Evolutionary conservation across 176 grass and related monocot species (phyloP), one percentile per base, ranked within the genome.

Genomic region (Chloris gayana): DNA sequence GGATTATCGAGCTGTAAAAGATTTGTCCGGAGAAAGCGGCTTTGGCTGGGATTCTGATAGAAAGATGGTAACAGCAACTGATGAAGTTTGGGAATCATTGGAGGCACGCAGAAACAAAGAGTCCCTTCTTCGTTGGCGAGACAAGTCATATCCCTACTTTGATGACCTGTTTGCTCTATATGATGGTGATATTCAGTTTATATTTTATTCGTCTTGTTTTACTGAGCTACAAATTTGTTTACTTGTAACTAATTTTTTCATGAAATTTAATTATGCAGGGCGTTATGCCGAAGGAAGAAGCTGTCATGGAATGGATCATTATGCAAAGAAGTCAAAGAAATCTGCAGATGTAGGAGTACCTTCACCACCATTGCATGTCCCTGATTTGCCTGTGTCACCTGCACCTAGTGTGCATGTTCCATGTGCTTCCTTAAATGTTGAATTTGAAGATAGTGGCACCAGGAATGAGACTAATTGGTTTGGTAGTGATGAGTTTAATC

Each of bases 251-350:
- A 54, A 49, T 22, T 73, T 1, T 42, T 39, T 25, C 49, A 34
- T 30, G 2, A 62, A 34, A 37, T 37, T 3, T 37, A 37, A 37
- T 37, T 64, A 2, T 73, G 4, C 6, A 75, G 24, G 25, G 0
- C 15, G 33, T 31, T 83, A 75, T 44, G 61, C 61, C 10, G 3
- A 56, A 54, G 71, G 81, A 67, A 83, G 44, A 35, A 66, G n/a
- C 38, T 53, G 70, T 14, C 70, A 21, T 83, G 70, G 70, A 22
- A 83, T 73, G 44, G 60, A 83, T 51, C 45, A 74, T 54, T 83
- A 37, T 83, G 80, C 80, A 0, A 66, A 25, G 9, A 83, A 83
- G 61, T n/a, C 8, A 54, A 49, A 74, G 35, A 37, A 37, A 37
- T 37, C 35, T 37, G 35, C 35, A 37, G 35, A 37, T 37, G 35